Evolutionary conservation across 805 yeast species (phyloP).

Genomic region (Nakazawaea wyomingensis): DNA sequence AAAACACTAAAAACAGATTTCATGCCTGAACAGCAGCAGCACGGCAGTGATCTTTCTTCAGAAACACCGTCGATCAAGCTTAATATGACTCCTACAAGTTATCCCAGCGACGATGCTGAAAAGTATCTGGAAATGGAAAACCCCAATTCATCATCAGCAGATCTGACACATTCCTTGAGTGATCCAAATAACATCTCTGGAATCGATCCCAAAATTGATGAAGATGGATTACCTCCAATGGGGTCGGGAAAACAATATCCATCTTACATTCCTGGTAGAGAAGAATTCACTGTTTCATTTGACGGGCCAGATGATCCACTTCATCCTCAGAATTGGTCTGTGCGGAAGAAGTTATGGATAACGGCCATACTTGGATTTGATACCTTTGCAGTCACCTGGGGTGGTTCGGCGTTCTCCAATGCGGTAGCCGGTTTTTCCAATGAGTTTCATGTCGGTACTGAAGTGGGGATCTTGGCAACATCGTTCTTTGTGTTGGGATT

Average conservation of each 20-base stretch:
- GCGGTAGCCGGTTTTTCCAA: slow-evolving; percentile 44
- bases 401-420: slow-evolving; percentile 75
- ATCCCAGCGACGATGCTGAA: not conserved
- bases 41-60: no score
- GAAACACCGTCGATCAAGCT: not conserved
- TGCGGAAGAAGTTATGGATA: slow-evolving; percentile 35
- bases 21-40: no score
- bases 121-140: not conserved
- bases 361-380: slow-evolving; percentile 41
- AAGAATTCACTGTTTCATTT: slow-evolving; percentile 59
- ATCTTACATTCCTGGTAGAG: slow-evolving; percentile 49
- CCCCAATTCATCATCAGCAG: not conserved
- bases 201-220: no score
- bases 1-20: no score
- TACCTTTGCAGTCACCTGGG: slow-evolving; percentile 56
- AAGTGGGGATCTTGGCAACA: slow-evolving; percentile 70
- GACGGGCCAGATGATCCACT: slow-evolving; percentile 77
- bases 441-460: slow-evolving; percentile 54
- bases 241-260: slow-evolving; percentile 66
- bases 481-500: slow-evolving; percentile 85
- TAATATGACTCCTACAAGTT: no score
- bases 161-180: no score
- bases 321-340: slow-evolving; percentile 78
- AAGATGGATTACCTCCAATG: slow-evolving; percentile 52
- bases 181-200: no score